Conservation (phyloP, 2,329 filamentous ascomycete genomes). For the Beauveria varroae region DNA sequence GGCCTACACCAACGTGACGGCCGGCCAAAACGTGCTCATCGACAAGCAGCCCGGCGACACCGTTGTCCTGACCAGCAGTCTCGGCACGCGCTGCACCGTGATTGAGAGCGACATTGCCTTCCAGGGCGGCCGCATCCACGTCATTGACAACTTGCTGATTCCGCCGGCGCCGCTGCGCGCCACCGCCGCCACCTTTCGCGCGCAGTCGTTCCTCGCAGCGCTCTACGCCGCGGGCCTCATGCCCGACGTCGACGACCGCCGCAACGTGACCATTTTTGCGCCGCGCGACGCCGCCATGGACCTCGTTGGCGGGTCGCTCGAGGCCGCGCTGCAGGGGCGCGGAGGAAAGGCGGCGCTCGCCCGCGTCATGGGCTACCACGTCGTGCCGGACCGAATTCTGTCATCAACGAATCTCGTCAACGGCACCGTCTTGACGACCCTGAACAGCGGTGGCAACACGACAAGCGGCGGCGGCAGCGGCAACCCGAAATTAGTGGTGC, state of each 20-base stretch:
- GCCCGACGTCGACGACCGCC: constrained; percentile 33
- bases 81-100: constrained; percentile 36
- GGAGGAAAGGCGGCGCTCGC: constrained; percentile 35
- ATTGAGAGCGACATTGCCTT: constrained; percentile 37
- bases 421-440: constrained; percentile 24
- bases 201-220: constrained; percentile 31
- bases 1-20: constrained; percentile 40
- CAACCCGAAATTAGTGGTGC: constrained; percentile 29
- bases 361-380: constrained; percentile 55
- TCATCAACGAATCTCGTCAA: constrained; percentile 39
- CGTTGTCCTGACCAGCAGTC: constrained; percentile 42
- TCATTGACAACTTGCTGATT: constrained; percentile 44
- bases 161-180: constrained; percentile 40
- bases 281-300: constrained; percentile 55
- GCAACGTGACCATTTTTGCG: constrained; percentile 54
- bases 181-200: constrained; percentile 40
- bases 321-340: constrained; percentile 14
- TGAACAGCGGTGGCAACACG: constrained; percentile 17
- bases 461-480: constrained; percentile 14
- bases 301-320: constrained; percentile 44
- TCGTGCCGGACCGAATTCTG: constrained; percentile 47
- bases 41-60: constrained; percentile 34
- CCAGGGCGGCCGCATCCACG: constrained; percentile 42
- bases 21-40: constrained; percentile 41
- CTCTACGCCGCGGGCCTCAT: constrained; percentile 26